Conservation (phyloP, 208 protist genomes). For the Crithidia brevicula region DNA sequence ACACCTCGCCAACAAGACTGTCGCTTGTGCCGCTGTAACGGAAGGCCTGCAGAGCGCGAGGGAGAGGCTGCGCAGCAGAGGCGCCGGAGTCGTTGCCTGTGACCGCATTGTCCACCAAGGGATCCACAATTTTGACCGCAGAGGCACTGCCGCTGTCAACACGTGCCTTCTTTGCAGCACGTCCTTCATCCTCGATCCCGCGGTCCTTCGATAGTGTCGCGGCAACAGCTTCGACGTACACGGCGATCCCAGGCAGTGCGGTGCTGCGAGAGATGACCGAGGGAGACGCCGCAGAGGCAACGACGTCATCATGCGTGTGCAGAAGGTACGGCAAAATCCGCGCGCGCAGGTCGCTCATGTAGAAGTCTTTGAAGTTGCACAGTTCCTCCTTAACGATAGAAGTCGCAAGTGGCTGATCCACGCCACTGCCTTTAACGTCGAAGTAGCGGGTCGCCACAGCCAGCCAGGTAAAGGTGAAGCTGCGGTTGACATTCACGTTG, state of each 20-base stretch:
- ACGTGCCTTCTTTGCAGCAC: not conserved
- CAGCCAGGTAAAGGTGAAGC: constrained; percentile 87
- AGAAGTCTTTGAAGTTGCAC: constrained; percentile 90
- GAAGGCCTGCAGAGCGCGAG: constrained; percentile 55
- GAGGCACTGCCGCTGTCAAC: not conserved
- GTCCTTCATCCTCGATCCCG: not conserved
- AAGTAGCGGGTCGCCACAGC: constrained; percentile 74
- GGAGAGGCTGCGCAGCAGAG: not conserved
- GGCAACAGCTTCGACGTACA: constrained; percentile 26
- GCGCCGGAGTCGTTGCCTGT: not conserved
- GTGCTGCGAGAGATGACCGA: constrained; percentile 12
- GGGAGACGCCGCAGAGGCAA: constrained; percentile 20
- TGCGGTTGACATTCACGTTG: constrained; percentile 85
- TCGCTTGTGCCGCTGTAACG: constrained; percentile 61
- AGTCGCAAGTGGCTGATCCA: constrained; percentile 35
- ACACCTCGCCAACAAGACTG: constrained; percentile 71
- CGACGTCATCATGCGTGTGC: constrained; percentile 36
- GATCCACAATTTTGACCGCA: too few species aligned
- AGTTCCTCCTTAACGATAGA: constrained; percentile 76
- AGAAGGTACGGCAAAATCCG: constrained; percentile 72
- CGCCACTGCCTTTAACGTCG: constrained; percentile 40
- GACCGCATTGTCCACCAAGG: not conserved
- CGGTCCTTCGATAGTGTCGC: not conserved
- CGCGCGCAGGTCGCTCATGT: constrained; percentile 82
- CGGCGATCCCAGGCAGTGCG: constrained; percentile 25